Base-by-base conservation (phyloP, 257 asterid species). In the Mentha longifolia region DNA sequence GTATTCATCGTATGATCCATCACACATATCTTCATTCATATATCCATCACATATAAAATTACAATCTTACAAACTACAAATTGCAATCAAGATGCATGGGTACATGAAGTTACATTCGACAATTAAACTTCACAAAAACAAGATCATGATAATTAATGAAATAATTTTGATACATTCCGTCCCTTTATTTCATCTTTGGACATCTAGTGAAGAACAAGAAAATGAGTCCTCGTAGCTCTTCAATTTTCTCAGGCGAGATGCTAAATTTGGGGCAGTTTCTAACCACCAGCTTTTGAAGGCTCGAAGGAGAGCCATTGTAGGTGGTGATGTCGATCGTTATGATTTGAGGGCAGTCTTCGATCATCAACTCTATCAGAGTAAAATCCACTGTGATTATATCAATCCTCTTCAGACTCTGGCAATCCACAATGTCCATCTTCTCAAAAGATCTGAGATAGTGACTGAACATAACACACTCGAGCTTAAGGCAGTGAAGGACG, bases 311-410 rank as follows among this genome's bases (percentile, higher is more conserved):
- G 31, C 13, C n/a, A 2, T 13, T 31, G 33, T 19, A 14, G 31
- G 61, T 3, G 1, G 17, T 9, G 47, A 49, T 43, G 42, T 25
- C 19, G 3, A 67, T 6, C 4, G 61, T 9, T 6, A 12, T 41
- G 22, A 67, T 30, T 33, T 31, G 45, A 49, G 61, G 30, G 15
- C 72, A 67, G 47, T 67, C 72, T 61, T 67, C 72, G 3, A 67
- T 33, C 15, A 67, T 58, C 13, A 67, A n/a, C 49, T 67, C 72
- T 15, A 11, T 67, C 6, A 51, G 58, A 1, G 58, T 15, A 8
- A 25, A 46, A 0, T 39, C 41, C 33, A 50, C 35, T 0, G 60
- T 6, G 11, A 5, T 3, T 5, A 67, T 33, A 41, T 67, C 13
- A 33, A 67, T 47, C 45, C 0, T 2, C 12, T 22, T 5, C 72